phyloP scores from a whole-genome alignment of 2,329 filamentous ascomycete species.

The Polychaeton citri region DNA sequence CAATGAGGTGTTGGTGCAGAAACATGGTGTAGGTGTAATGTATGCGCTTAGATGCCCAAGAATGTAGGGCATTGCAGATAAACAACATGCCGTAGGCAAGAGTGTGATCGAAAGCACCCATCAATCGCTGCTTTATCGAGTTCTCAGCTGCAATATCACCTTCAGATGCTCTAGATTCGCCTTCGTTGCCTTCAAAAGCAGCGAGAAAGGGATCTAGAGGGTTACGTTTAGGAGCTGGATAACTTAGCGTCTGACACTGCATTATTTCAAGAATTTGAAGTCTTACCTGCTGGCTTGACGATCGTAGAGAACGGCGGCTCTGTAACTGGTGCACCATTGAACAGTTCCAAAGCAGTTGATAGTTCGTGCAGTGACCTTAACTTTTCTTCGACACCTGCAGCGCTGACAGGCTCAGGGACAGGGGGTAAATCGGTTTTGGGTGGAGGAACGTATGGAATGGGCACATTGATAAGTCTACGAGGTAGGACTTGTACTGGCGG shows the following conservation, averaged over 20 bases:
- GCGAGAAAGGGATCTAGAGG: slow-evolving; percentile 14
- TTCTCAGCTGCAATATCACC: too few species aligned
- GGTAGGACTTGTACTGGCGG: too few species aligned
- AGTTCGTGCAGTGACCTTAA: slow-evolving; percentile 11
- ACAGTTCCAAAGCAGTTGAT: slow-evolving; percentile 13
- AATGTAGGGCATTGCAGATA: slow-evolving; percentile 21
- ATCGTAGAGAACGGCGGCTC: background rate
- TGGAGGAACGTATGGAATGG: too few species aligned
- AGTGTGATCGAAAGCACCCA: slow-evolving; percentile 9
- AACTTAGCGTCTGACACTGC: too few species aligned
- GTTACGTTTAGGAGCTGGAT: too few species aligned
- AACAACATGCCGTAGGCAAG: slow-evolving; percentile 19
- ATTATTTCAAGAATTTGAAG: too few species aligned
- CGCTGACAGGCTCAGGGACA: too few species aligned
- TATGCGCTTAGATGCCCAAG: slow-evolving; percentile 19
- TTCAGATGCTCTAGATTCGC: slow-evolving; percentile 4
- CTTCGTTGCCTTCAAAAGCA: too few species aligned
- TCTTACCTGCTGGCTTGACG: too few species aligned
- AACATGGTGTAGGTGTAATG: slow-evolving; percentile 9
- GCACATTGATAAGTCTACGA: too few species aligned
- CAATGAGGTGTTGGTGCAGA: slow-evolving; percentile 5
- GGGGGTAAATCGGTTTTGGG: too few species aligned
- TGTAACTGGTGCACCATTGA: background rate
- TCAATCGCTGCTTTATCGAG: too few species aligned
- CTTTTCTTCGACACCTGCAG: slow-evolving; percentile 15